These are phyloP conservation scores for Physocladia obscura DNA, from an alignment of 192 early-diverging fungal species.

Conservation along the genomic window DNA sequence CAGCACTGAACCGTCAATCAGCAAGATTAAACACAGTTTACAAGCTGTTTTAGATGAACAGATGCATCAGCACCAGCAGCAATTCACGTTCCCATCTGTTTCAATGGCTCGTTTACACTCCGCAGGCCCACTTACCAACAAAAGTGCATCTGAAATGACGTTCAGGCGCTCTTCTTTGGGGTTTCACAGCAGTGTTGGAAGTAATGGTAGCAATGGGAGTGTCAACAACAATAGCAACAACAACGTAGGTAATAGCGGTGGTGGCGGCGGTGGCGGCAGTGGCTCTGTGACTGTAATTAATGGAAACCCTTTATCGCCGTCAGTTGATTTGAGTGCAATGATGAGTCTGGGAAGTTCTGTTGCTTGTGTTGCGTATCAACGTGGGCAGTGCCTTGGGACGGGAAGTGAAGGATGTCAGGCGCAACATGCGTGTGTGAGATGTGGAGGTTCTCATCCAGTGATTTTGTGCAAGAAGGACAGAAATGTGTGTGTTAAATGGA, in stretches of 20 bases:
- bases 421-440: conserved; percentile 29
- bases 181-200: too few relatives aligned
- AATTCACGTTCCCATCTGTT: conserved; percentile 16
- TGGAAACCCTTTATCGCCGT: background rate
- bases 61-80: background rate
- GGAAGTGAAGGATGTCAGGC: conserved; percentile 17
- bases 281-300: too few relatives aligned
- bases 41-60: background rate
- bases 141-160: background rate
- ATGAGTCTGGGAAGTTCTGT: background rate
- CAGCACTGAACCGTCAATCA: background rate
- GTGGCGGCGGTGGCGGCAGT: too few relatives aligned
- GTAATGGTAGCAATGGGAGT: too few relatives aligned
- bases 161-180: conserved; percentile 13
- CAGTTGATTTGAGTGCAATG: too few relatives aligned
- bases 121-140: conserved; percentile 7
- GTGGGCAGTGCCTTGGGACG: conserved; percentile 23
- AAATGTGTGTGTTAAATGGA: conserved; percentile 41
- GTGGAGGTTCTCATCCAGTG: conserved; percentile 23
- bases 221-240: too few relatives aligned
- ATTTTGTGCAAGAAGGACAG: conserved; percentile 39
- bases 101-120: conserved; percentile 18
- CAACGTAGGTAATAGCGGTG: too few relatives aligned
- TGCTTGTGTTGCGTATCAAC: conserved; percentile 25
- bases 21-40: too few relatives aligned